Base-by-base conservation (phyloP, 257 asterid genomes). In the Fraxinus pennsylvanica region DNA sequence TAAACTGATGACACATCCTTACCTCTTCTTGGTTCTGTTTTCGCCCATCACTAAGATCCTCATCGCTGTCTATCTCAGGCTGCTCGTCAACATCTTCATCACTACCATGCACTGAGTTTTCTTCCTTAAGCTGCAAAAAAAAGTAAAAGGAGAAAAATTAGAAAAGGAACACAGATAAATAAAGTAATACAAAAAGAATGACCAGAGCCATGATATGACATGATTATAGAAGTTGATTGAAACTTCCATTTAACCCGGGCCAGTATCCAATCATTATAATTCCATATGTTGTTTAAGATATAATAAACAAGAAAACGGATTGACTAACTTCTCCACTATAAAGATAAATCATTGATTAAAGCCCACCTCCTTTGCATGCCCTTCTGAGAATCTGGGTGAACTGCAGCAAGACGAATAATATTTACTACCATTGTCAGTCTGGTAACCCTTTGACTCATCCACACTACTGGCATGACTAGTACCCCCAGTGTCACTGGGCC, bases 391-490 rank as follows among this genome's bases (percentile, higher is more conserved):
- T 87, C 94, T 87, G 0, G 99, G 99, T 8, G 99, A 91, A 86
- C 99, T 96, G 89, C 97, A 90, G 88, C 97, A 90, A n/a, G 99
- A 96, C 3, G 99, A 96, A 25, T 79, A 80, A 85, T 90, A 90
- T 83, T 90, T 89, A 81, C 98, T 92, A 30, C 97, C 96, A 76
- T 76, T 92, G 83, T 96, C 99, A 4, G 97, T 92, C 77, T 87
- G 81, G 68, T 96, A 97, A 63, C 96, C 97, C 75, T 83, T 93
- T 6, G 94, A 91, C 66, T 91, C 98, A 81, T 96, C 98, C 41
- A 93, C 83, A 38, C 98, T 96, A 87, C 98, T 87, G 50, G 97
- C 94, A 85, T 81, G 97, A 78, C 99, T 96, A 19, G 97, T 92
- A 27, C 96, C 92, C 65, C 98, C 97, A 27, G 89, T 88, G 86